These are phyloP conservation scores for Rhododendron williamsianum DNA, from an alignment of 148 eudicot species.

Conservation along the genomic window DNA sequence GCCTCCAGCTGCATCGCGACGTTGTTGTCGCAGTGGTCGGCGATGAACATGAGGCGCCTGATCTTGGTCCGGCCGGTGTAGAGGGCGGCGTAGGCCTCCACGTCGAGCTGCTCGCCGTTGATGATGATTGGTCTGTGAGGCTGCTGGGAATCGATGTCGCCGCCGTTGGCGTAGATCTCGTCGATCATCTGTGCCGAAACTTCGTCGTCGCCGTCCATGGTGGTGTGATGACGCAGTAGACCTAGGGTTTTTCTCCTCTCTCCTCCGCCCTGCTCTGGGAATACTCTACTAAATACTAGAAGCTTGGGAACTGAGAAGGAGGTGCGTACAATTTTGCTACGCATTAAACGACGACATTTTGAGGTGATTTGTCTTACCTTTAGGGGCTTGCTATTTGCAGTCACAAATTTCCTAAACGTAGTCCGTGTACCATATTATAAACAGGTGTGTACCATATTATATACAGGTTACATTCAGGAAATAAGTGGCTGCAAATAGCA, in stretches of 20 bases:
- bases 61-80: constrained; percentile 83
- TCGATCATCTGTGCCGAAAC: constrained; percentile 31
- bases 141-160: constrained; percentile 11
- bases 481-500: too few species aligned
- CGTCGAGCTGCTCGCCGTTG: constrained; percentile 74
- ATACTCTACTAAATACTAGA: not conserved
- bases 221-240: not conserved
- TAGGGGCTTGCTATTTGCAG: too few species aligned
- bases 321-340: not conserved
- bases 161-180: constrained; percentile 48
- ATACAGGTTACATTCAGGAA: too few species aligned
- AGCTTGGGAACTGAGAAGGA: too few species aligned
- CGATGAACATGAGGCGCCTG: constrained; percentile 69
- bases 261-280: not conserved
- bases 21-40: constrained; percentile 42
- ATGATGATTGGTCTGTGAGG: constrained; percentile 51
- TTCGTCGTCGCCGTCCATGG: constrained; percentile 47
- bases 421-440: too few species aligned
- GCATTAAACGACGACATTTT: not conserved
- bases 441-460: too few species aligned
- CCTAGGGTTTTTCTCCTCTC: constrained; percentile 9
- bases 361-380: not conserved
- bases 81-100: constrained; percentile 76
- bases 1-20: constrained; percentile 60
- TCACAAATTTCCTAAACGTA: too few species aligned